Evolutionary conservation across 306 rosid genomes (phyloP).

Genomic region (Vigna unguiculata): DNA sequence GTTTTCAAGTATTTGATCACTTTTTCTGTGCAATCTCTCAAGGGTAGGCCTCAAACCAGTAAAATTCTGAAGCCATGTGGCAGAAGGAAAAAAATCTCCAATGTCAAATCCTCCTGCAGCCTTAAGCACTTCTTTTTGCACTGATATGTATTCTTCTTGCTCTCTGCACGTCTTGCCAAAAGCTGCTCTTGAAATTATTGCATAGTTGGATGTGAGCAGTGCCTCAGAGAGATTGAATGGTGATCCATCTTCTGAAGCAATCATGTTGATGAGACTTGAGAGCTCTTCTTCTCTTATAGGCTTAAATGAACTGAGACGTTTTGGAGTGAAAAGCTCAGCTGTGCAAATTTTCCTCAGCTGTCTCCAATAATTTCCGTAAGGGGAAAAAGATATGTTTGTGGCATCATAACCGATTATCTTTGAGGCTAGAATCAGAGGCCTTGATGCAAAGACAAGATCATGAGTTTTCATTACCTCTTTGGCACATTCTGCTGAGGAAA

Average conservation of each 20-base stretch:
- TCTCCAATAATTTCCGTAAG: slow-evolving; percentile 14
- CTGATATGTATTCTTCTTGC: slow-evolving; percentile 15
- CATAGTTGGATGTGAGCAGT: background rate
- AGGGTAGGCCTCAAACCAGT: slow-evolving; percentile 42
- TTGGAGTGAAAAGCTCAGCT: background rate
- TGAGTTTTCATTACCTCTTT: slow-evolving; percentile 45
- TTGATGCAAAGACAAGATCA: slow-evolving; percentile 43
- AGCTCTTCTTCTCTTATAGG: slow-evolving; percentile 49
- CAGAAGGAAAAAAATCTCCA: slow-evolving; percentile 53
- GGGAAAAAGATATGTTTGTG: slow-evolving; percentile 27
- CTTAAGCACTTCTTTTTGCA: background rate
- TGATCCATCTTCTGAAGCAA: slow-evolving; percentile 32
- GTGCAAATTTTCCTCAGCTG: background rate
- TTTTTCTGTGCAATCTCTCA: slow-evolving; percentile 30
- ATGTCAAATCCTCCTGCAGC: slow-evolving; percentile 40
- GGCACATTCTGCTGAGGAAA: slow-evolving; percentile 53
- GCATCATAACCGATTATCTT: slow-evolving; percentile 11
- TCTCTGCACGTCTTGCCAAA: slow-evolving; percentile 37
- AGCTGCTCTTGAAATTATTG: slow-evolving; percentile 32
- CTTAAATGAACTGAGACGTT: background rate
- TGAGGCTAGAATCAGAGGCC: slow-evolving; percentile 38
- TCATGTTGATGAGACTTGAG: slow-evolving; percentile 4
- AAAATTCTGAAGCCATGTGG: slow-evolving; percentile 35
- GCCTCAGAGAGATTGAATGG: slow-evolving; percentile 41
- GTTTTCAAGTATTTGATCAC: slow-evolving; percentile 33